phyloP scores from a whole-genome alignment of 148 eudicot genomes.

The Rhododendron henanense region DNA sequence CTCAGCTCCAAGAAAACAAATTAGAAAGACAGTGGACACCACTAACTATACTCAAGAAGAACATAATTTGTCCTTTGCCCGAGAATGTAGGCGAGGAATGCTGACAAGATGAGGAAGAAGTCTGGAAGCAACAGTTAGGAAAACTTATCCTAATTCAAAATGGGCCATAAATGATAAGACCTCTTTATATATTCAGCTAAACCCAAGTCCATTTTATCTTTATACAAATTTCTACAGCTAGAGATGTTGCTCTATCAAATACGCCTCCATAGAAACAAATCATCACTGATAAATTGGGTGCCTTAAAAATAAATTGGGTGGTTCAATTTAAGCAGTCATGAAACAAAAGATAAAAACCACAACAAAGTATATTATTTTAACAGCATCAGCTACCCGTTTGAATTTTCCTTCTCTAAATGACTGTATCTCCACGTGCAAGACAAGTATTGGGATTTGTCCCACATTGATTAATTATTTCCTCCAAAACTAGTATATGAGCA shows the following conservation, averaged over 20 bases:
- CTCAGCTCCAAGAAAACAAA: slow-evolving; percentile 3
- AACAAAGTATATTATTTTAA: background rate
- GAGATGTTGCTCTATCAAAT: background rate
- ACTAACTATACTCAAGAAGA: background rate
- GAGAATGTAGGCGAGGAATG: slow-evolving; percentile 1
- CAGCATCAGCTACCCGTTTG: background rate
- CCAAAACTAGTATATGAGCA: too few species aligned
- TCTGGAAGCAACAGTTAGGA: background rate
- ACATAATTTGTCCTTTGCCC: background rate
- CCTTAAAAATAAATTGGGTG: background rate
- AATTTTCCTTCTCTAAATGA: background rate
- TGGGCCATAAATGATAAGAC: background rate
- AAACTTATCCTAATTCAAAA: background rate
- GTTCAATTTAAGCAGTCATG: background rate
- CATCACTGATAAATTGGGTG: background rate
- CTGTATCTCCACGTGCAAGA: background rate
- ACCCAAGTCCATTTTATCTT: background rate
- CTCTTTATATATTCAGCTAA: background rate
- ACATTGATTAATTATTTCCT: too few species aligned
- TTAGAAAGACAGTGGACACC: background rate
- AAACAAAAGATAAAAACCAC: background rate
- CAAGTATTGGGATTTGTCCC: background rate
- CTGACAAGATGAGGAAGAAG: background rate
- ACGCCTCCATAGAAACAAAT: background rate
- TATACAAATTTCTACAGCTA: background rate